Base-by-base conservation (phyloP, 768 basidiomycete species). In the Boletus reticuloceps region DNA sequence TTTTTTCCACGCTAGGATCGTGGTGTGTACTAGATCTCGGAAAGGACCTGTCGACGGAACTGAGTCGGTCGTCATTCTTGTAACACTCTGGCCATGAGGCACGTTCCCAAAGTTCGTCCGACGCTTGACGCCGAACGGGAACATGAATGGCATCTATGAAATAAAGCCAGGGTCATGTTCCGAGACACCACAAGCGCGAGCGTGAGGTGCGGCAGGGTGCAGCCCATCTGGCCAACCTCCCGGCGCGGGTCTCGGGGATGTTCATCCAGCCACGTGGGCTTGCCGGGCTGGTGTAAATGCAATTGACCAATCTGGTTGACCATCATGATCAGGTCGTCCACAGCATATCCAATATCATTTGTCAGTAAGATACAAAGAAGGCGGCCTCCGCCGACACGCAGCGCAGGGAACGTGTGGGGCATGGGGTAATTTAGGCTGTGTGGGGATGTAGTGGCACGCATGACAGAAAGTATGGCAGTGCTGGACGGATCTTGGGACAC, bases 351-450 rank as follows among this genome's bases (percentile, higher is more conserved):
- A n/a, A n/a, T n/a, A n/a, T n/a, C n/a, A n/a, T n/a, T n/a, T n/a
- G 56, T 52, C 58, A 54, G 54, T 25, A 25, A 25, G 22, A 5
- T 25, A 67, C 67, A 64, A 62, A 64, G 60, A 60, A 59, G 67
- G 66, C 22, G 47, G 50, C 40, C 57, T 68, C 52, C 31, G 60
- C 47, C 41, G 54, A 54, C 64, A 69, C 46, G 59, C 66, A 58
- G 58, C 53, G 54, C 25, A 41, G 36, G 48, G 52, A 45, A 47
- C 53, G 50, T 63, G 58, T 58, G 66, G 64, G 59, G 59, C 58
- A 60, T 58, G 66, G 66, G 67, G 67, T 60, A 60, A 66, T 51
- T 40, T 34, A 8, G 58, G 62, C 64, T 59, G 53, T 64, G 49
- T 51, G 58, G 50, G 52, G 50, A 40, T 44, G 54, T 58, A 53